Evolutionary conservation across 2,329 filamentous ascomycete species (phyloP).

Genomic region (Metarhizium guizhouense): DNA sequence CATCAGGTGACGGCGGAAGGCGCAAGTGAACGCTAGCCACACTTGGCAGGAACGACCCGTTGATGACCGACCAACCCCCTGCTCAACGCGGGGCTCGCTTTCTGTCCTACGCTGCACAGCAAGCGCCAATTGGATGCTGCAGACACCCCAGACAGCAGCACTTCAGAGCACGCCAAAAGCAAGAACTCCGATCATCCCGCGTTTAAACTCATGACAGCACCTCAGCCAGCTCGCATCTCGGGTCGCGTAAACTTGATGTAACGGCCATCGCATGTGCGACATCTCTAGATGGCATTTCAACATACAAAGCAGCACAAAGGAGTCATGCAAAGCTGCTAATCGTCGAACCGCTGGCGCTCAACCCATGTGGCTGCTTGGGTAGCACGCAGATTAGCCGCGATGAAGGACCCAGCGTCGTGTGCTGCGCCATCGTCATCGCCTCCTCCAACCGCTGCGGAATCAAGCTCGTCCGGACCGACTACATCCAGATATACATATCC

Average conservation of each 20-base stretch:
- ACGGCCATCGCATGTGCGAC: not conserved
- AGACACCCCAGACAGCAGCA: no score
- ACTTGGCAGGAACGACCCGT: not conserved
- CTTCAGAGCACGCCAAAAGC: not conserved
- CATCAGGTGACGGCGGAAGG: constrained; percentile 17
- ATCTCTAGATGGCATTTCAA: not conserved
- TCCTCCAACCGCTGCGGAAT: constrained; percentile 6
- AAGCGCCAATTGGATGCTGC: no score
- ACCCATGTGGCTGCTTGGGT: not conserved
- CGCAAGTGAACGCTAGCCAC: not conserved
- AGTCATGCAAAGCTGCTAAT: constrained; percentile 7
- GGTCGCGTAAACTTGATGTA: not conserved
- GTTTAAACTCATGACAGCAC: not conserved
- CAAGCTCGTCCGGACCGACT: constrained; percentile 7
- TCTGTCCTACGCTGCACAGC: no score
- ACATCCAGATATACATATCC: constrained; percentile 3
- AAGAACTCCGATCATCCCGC: not conserved
- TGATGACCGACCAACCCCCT: no score
- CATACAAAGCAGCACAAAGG: not conserved
- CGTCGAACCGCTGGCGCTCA: not conserved
- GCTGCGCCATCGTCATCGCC: constrained; percentile 10
- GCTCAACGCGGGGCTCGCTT: no score
- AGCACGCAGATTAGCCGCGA: not conserved
- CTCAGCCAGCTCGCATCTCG: not conserved
- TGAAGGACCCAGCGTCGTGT: not conserved